A percentile compares a stretch with the other conserved stretches of the same genome.
phyloP scores from a whole-genome alignment of 805 yeast species.

The Candida hungchunana region DNA sequence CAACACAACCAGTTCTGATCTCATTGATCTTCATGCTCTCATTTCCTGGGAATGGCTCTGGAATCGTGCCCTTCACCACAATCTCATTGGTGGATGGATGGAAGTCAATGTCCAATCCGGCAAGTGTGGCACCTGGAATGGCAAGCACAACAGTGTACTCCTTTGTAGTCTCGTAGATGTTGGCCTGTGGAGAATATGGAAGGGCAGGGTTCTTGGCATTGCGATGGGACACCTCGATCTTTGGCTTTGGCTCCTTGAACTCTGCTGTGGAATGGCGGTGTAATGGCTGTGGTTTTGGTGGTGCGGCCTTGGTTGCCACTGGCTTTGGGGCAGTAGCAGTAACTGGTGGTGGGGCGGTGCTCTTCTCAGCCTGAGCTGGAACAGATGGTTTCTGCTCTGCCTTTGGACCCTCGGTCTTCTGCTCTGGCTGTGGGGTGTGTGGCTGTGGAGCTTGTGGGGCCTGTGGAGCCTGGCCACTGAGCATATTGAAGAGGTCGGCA shows the following conservation, averaged over 20 bases:
- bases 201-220: slow-evolving; percentile 28
- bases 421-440: slow-evolving; percentile 2
- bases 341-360: no score
- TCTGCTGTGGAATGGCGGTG: slow-evolving; percentile 24
- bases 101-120: slow-evolving; percentile 50
- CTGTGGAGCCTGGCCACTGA: background rate
- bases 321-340: slow-evolving; percentile 9
- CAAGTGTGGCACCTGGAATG: slow-evolving; percentile 55
- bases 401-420: background rate
- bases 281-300: slow-evolving; percentile 7
- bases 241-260: slow-evolving; percentile 25
- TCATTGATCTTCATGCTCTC: slow-evolving; percentile 44
- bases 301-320: slow-evolving; percentile 7
- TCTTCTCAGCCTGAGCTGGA: slow-evolving; percentile 1
- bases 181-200: slow-evolving; percentile 57
- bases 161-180: slow-evolving; percentile 48
- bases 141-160: slow-evolving; percentile 46
- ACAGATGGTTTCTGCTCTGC: background rate
- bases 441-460: background rate
- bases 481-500: slow-evolving; percentile 9
- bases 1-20: slow-evolving; percentile 52
- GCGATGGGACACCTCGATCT: slow-evolving; percentile 25
- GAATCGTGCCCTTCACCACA: slow-evolving; percentile 44
- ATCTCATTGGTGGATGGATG: slow-evolving; percentile 55
- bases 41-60: slow-evolving; percentile 19